These are phyloP conservation scores for Pseudonectria buxi DNA, from an alignment of 2,329 filamentous ascomycete species.

Conservation along the genomic window DNA sequence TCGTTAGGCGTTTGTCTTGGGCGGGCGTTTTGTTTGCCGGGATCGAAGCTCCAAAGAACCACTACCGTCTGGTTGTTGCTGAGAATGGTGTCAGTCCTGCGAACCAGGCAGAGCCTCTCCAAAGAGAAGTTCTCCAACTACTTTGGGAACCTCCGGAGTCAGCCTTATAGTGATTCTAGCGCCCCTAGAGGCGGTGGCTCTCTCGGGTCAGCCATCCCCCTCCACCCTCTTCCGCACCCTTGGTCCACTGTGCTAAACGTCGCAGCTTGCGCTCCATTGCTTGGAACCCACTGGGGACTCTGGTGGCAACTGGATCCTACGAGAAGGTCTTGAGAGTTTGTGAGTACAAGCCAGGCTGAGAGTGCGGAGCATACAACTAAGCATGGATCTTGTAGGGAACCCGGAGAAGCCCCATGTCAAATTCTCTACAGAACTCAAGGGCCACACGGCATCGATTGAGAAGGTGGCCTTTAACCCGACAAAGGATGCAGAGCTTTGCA, in stretches of 20 bases:
- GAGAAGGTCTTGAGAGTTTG: slow-evolving; percentile 69
- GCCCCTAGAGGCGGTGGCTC: slow-evolving; percentile 45
- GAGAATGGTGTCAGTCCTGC: slow-evolving; percentile 38
- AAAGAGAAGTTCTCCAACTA: slow-evolving; percentile 63
- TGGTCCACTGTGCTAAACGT: slow-evolving; percentile 8
- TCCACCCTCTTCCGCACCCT: neutral
- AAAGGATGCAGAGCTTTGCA: slow-evolving; percentile 71
- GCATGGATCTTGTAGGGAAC: slow-evolving; percentile 48
- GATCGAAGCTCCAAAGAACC: neutral
- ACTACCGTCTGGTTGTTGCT: neutral
- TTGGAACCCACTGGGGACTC: slow-evolving; percentile 80
- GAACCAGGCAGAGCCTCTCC: slow-evolving; percentile 48
- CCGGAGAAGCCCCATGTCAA: slow-evolving; percentile 68
- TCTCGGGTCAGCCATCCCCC: slow-evolving; percentile 44
- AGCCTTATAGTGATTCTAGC: slow-evolving; percentile 60
- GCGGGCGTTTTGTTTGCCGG: neutral
- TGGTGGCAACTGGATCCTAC: slow-evolving; percentile 74
- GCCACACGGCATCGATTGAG: slow-evolving; percentile 59
- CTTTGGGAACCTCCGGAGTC: slow-evolving; percentile 63
- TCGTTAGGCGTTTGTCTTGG: neutral
- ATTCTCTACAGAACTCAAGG: slow-evolving; percentile 68
- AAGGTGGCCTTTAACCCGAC: slow-evolving; percentile 72
- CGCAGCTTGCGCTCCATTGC: slow-evolving; percentile 68
- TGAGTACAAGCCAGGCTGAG: slow-evolving; percentile 39
- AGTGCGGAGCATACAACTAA: neutral